Conservation (phyloP, 495 filamentous ascomycete genomes). For the Thermothielavioides terrestris region DNA sequence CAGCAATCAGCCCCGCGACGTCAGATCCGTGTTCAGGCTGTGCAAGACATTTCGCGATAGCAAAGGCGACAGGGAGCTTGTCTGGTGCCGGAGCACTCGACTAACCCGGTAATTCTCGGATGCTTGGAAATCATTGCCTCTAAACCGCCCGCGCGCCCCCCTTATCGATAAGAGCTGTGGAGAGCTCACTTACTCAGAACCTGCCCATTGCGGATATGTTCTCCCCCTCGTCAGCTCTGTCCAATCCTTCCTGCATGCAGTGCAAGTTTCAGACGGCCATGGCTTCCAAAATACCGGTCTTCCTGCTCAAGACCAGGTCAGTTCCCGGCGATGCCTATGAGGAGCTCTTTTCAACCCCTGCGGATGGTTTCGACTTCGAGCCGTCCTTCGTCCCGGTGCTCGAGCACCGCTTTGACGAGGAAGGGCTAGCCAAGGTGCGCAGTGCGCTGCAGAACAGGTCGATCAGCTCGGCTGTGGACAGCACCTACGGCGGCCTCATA, state of each 20-base stretch:
- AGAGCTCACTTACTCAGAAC: background rate
- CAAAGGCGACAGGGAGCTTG: too few species aligned
- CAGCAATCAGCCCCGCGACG: background rate
- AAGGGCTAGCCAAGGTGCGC: slow-evolving; percentile 34
- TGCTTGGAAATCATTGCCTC: slow-evolving; percentile 8
- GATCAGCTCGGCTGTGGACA: slow-evolving; percentile 24
- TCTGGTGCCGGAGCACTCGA: too few species aligned
- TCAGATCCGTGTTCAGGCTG: background rate
- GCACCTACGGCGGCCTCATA: slow-evolving; percentile 70
- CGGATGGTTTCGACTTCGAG: slow-evolving; percentile 38
- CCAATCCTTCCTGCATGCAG: too few species aligned
- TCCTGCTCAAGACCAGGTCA: slow-evolving; percentile 84
- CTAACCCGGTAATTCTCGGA: background rate
- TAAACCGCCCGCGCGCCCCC: too few species aligned
- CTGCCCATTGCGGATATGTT: background rate
- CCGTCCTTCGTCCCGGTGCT: slow-evolving; percentile 80
- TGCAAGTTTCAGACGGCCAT: slow-evolving; percentile 1
- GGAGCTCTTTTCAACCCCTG: slow-evolving; percentile 52
- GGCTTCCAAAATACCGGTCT: slow-evolving; percentile 44
- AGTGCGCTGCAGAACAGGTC: slow-evolving; percentile 24
- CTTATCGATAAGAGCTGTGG: slow-evolving; percentile 4
- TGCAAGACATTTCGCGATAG: background rate
- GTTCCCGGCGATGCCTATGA: slow-evolving; percentile 70
- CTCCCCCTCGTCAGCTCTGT: too few species aligned
- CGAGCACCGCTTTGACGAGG: slow-evolving; percentile 52